Evolutionary conservation across 2,329 filamentous ascomycete genomes (phyloP).

Genomic region (Delphinella strobiligena): DNA sequence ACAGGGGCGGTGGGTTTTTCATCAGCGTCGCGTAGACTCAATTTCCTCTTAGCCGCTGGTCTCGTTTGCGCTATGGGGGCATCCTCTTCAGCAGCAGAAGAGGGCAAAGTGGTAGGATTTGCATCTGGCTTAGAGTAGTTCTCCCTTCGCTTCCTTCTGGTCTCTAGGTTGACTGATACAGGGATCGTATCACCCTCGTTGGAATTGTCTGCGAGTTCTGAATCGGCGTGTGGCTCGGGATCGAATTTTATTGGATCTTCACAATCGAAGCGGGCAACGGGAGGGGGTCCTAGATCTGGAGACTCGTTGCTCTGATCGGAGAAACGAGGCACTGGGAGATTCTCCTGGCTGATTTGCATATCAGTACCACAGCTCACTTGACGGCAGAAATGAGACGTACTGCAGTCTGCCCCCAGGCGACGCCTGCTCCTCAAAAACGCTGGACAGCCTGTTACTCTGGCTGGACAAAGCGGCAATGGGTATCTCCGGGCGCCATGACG

Average conservation of each 20-base stretch:
- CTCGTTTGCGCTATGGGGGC: slow-evolving; percentile 23
- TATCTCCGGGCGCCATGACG: slow-evolving; percentile 10
- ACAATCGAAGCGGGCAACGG: slow-evolving; percentile 40
- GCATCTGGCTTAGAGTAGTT: slow-evolving; percentile 34
- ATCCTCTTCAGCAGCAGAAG: slow-evolving; percentile 22
- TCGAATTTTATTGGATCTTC: slow-evolving; percentile 36
- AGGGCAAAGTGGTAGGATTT: slow-evolving; percentile 28
- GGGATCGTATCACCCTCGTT: slow-evolving; percentile 24
- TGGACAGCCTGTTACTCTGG: slow-evolving; percentile 38
- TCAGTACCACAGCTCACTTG: too few species aligned
- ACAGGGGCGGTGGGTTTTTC: slow-evolving; percentile 20
- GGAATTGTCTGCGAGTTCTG: not conserved
- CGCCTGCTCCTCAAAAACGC: slow-evolving; percentile 57
- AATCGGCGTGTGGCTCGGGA: slow-evolving; percentile 11
- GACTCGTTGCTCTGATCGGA: slow-evolving; percentile 48
- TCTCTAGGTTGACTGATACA: slow-evolving; percentile 38
- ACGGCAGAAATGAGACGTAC: not conserved
- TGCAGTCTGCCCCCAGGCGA: slow-evolving; percentile 56
- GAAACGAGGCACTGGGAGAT: slow-evolving; percentile 22
- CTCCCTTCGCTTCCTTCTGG: slow-evolving; percentile 39
- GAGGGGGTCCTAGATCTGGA: slow-evolving; percentile 53
- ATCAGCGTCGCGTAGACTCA: slow-evolving; percentile 41
- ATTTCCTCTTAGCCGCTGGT: slow-evolving; percentile 46
- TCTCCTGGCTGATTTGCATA: too few species aligned
- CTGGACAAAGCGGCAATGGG: slow-evolving; percentile 31